phyloP scores from a whole-genome alignment of 129 eudicot species.

The Calendula officinalis region DNA sequence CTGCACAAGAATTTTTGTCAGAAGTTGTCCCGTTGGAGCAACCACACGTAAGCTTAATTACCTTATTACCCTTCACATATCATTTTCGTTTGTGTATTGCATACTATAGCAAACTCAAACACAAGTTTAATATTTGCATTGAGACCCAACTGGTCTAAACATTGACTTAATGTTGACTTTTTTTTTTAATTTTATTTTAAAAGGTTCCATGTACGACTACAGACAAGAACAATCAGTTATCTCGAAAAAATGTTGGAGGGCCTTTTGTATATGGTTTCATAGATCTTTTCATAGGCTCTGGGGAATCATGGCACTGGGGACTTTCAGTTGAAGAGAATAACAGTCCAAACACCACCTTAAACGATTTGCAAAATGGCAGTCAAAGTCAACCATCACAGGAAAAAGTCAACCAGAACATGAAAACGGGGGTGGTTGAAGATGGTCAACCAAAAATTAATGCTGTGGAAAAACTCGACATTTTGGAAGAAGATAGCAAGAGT shows the following conservation, averaged over 20 bases:
- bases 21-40: constrained; percentile 64
- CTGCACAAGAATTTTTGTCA: constrained; percentile 97
- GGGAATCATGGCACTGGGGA: constrained; percentile 86
- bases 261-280: constrained; percentile 75
- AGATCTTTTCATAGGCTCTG: constrained; percentile 91
- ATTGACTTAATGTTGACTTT: constrained; percentile 5
- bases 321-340: constrained; percentile 58
- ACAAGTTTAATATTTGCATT: constrained; percentile 4
- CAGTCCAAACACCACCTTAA: constrained; percentile 28
- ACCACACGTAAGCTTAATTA: constrained; percentile 39
- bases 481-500: constrained; percentile 59
- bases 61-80: constrained; percentile 11
- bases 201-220: constrained; percentile 39
- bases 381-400: constrained; percentile 27
- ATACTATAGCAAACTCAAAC: constrained; percentile 12
- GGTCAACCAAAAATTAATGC: constrained; percentile 30
- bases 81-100: constrained; percentile 11
- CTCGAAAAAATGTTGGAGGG: constrained; percentile 46
- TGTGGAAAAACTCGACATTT: constrained; percentile 37
- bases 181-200: background rate
- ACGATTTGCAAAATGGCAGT: constrained; percentile 26
- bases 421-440: constrained; percentile 34
- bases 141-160: background rate
- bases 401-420: constrained; percentile 45
- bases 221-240: constrained; percentile 34